These are phyloP conservation scores for Penicillium cinerascens DNA, from an alignment of 495 filamentous ascomycete genomes.

Conservation along the genomic window DNA sequence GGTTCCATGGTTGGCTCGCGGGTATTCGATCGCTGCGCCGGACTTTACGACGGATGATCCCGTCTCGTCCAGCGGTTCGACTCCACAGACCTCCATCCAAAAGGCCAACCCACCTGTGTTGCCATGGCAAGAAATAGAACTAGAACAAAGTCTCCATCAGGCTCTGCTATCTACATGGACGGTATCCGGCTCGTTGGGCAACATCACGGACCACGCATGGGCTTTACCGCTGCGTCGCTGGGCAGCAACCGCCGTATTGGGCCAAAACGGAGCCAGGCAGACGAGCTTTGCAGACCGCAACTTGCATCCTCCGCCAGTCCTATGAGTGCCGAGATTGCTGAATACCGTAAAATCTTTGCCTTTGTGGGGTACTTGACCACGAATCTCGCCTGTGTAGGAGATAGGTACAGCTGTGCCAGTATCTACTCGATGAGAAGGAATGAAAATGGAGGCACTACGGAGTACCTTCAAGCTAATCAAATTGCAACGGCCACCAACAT, in stretches of 20 bases:
- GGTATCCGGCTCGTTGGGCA: constrained; percentile 31
- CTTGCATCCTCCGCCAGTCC: constrained; percentile 14
- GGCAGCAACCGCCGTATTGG: constrained; percentile 38
- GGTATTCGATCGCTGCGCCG: constrained; percentile 10
- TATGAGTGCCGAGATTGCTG: background rate
- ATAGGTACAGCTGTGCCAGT: background rate
- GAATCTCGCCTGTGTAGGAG: background rate
- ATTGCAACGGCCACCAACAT: background rate
- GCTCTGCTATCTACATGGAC: constrained; percentile 13
- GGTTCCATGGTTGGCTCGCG: constrained; percentile 26
- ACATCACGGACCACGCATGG: constrained; percentile 29
- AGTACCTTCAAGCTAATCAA: too few relatives aligned
- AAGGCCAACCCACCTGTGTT: constrained; percentile 16
- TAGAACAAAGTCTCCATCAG: constrained; percentile 10
- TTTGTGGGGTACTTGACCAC: background rate
- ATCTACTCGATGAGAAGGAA: background rate
- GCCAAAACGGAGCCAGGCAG: constrained; percentile 16
- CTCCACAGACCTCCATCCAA: constrained; percentile 19
- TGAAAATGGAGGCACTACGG: too few relatives aligned
- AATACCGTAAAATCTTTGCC: background rate
- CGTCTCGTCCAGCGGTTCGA: constrained; percentile 31
- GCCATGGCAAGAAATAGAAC: constrained; percentile 24
- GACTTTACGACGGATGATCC: constrained; percentile 20
- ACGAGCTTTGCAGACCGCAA: constrained; percentile 39
- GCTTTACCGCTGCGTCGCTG: constrained; percentile 41